phyloP scores from a whole-genome alignment of 495 filamentous ascomycete genomes.

The Trichoderma orchidacearum region DNA sequence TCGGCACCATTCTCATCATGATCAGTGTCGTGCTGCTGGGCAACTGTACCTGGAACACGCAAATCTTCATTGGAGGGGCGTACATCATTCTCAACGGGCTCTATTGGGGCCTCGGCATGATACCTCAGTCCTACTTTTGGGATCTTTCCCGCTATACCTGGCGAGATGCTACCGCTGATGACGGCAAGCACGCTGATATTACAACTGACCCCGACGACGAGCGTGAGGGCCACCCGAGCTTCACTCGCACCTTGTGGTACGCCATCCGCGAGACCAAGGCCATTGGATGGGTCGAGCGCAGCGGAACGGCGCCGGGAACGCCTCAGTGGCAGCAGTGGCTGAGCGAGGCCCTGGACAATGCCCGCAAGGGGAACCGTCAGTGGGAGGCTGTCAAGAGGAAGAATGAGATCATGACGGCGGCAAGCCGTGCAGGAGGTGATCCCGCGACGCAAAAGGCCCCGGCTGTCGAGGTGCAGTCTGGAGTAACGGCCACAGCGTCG shows the following conservation, averaged over 20 bases:
- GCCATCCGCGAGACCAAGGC: constrained; percentile 37
- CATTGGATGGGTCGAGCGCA: constrained; percentile 33
- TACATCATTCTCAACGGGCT: constrained; percentile 47
- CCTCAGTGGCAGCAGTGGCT: constrained; percentile 39
- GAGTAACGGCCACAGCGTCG: not conserved
- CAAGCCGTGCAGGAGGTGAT: constrained; percentile 7
- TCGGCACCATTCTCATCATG: constrained; percentile 49
- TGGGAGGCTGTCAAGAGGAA: constrained; percentile 38
- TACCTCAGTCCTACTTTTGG: constrained; percentile 34
- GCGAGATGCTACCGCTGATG: constrained; percentile 20
- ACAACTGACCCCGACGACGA: constrained; percentile 8
- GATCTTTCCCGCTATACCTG: constrained; percentile 31
- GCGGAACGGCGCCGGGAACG: constrained; percentile 33
- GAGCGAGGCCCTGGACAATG: constrained; percentile 26
- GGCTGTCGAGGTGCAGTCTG: constrained; percentile 12
- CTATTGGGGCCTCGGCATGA: constrained; percentile 42
- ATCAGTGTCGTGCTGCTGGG: constrained; percentile 45
- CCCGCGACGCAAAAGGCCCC: constrained; percentile 17
- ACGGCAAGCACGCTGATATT: constrained; percentile 17
- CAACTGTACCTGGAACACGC: constrained; percentile 45
- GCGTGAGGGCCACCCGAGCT: constrained; percentile 25
- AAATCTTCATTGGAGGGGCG: constrained; percentile 39
- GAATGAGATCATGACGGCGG: constrained; percentile 31
- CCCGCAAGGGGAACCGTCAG: constrained; percentile 11
- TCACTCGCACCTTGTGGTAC: constrained; percentile 42